Conservation (phyloP, 1,284 basidiomycete genomes). For the Ceratobasidium sp. region DNA sequence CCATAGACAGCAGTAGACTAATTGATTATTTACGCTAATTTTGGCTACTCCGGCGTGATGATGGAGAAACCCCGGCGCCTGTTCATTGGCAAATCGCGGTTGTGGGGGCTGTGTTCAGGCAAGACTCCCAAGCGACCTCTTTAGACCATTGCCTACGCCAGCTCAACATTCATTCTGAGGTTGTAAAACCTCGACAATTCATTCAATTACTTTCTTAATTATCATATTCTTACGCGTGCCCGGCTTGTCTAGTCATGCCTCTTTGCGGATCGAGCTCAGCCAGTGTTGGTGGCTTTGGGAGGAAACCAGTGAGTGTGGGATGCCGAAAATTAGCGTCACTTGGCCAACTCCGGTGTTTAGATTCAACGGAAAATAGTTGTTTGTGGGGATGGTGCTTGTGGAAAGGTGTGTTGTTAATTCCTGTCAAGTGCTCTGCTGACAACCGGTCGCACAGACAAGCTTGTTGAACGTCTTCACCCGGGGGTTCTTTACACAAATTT, state of each 20-base stretch:
- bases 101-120: constrained; percentile 16
- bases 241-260: constrained; percentile 18
- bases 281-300: constrained; percentile 39
- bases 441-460: constrained; percentile 40
- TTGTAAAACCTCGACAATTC: constrained; percentile 18
- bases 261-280: constrained; percentile 45
- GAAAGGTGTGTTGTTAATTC: constrained; percentile 66
- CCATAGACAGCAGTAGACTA: constrained; percentile 6
- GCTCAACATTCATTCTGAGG: constrained; percentile 18
- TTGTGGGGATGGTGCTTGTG: constrained; percentile 93
- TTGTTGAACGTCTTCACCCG: constrained; percentile 86
- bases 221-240: background rate
- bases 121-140: constrained; percentile 11
- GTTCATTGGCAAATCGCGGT: constrained; percentile 25
- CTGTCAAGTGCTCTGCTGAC: constrained; percentile 42
- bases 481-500: constrained; percentile 89
- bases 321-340: background rate
- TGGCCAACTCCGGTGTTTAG: constrained; percentile 54
- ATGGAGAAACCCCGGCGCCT: constrained; percentile 24
- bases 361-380: constrained; percentile 81
- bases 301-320: constrained; percentile 33
- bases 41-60: background rate
- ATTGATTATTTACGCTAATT: background rate
- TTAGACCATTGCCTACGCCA: constrained; percentile 11
- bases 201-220: background rate